Conservation (phyloP, 306 rosid genomes). For the Rosa multiflora region DNA sequence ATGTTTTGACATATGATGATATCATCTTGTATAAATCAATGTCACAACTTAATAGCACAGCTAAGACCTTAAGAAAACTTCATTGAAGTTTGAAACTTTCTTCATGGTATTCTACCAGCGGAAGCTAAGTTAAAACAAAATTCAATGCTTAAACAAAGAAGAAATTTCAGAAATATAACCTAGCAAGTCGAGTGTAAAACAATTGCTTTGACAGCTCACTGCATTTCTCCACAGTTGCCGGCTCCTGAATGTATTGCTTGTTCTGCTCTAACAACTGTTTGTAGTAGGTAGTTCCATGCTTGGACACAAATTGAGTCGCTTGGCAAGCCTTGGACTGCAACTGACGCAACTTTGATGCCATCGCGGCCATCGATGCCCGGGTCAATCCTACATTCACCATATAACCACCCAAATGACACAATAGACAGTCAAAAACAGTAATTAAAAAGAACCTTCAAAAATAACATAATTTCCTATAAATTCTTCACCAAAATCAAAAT, state of each 20-base stretch:
- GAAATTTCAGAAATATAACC: conserved; percentile 43
- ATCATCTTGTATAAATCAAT: neutral
- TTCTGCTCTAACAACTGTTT: conserved; percentile 80
- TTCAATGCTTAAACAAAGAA: conserved; percentile 9
- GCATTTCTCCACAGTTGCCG: conserved; percentile 89
- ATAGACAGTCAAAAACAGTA: neutral
- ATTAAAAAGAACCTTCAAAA: neutral
- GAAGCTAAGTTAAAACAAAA: conserved; percentile 9
- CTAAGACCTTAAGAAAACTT: neutral
- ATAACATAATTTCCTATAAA: neutral
- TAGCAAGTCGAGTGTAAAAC: conserved; percentile 89
- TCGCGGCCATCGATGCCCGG: conserved; percentile 45
- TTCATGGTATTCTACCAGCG: neutral
- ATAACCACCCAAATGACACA: neutral
- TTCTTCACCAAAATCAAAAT: neutral
- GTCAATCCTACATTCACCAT: conserved; percentile 24
- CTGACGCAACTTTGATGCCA: conserved; percentile 74
- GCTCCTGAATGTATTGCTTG: conserved; percentile 88
- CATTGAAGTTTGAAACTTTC: neutral
- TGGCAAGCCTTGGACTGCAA: conserved; percentile 81
- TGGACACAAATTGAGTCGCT: conserved; percentile 62
- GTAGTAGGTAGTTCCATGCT: conserved; percentile 68
- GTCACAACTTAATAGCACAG: neutral
- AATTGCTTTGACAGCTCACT: conserved; percentile 69
- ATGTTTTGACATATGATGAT: neutral